phyloP scores from a whole-genome alignment of 164 flowering plant genomes.

The Echeveria elegans region DNA sequence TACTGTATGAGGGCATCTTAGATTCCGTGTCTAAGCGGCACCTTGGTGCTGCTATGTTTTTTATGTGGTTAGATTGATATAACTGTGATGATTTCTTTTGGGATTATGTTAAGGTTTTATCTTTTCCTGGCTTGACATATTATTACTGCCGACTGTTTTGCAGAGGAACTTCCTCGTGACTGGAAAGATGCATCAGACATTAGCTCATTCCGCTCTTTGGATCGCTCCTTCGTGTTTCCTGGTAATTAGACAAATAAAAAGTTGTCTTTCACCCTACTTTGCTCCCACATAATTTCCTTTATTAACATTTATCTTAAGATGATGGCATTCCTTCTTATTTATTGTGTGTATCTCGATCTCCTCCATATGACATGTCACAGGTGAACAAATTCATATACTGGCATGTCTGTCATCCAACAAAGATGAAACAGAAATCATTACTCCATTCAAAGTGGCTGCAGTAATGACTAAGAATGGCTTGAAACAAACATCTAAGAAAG shows the following conservation, averaged over 20 bases:
- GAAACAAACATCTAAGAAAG: constrained; percentile 28
- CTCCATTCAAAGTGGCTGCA: constrained; percentile 95
- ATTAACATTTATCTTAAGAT: too few relatives aligned
- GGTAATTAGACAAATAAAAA: constrained; percentile 33
- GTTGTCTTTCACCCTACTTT: constrained; percentile 11
- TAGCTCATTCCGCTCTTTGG: constrained; percentile 48
- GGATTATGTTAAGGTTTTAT: not conserved
- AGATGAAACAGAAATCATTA: constrained; percentile 68
- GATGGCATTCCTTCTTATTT: not conserved
- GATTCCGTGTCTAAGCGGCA: too few relatives aligned
- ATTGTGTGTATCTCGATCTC: not conserved
- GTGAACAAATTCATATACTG: constrained; percentile 83
- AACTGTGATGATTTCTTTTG: not conserved
- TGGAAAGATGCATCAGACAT: constrained; percentile 68
- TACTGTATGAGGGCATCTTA: too few relatives aligned
- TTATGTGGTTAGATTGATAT: not conserved
- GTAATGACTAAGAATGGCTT: constrained; percentile 66
- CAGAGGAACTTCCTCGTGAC: constrained; percentile 69
- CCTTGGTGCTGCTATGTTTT: too few relatives aligned
- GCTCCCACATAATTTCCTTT: not conserved
- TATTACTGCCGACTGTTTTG: constrained; percentile 16
- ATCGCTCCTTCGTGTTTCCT: constrained; percentile 89
- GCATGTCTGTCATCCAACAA: constrained; percentile 80
- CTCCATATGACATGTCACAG: constrained; percentile 28
- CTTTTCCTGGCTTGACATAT: not conserved